Percentiles rank a stretch among this genome's conserved stretches.
These are phyloP conservation scores for Phytophthora quininea DNA, from an alignment of 352 stramenopile genomes.

Conservation along the genomic window DNA sequence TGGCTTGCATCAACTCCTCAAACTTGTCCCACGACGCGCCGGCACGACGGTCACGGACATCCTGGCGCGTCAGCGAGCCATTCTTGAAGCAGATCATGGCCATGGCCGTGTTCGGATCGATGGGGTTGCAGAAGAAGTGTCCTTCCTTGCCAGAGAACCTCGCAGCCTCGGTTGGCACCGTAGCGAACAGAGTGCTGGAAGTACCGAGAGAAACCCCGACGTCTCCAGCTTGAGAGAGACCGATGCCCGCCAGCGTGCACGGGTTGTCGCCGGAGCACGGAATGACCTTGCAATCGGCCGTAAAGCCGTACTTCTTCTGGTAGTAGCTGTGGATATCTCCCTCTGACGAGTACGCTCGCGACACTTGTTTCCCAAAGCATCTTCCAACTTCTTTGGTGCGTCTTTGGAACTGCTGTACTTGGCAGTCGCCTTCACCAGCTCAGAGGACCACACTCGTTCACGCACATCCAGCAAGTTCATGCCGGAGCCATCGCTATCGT, in stretches of 20 bases:
- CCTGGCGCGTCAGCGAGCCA: constrained; percentile 72
- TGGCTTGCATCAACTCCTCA: constrained; percentile 47
- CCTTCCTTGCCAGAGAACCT: constrained; percentile 66
- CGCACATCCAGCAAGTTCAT: constrained; percentile 88
- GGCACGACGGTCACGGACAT: constrained; percentile 51
- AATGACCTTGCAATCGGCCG: constrained; percentile 60
- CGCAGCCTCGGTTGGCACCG: constrained; percentile 48
- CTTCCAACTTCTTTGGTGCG: constrained; percentile 28
- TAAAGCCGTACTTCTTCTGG: constrained; percentile 68
- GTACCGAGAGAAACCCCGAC: constrained; percentile 70
- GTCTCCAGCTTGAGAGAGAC: constrained; percentile 57
- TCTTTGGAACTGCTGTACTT: constrained; percentile 30
- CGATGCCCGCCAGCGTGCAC: constrained; percentile 72
- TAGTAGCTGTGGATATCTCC: constrained; percentile 69
- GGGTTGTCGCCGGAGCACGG: constrained; percentile 87
- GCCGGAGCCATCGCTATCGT: constrained; percentile 79
- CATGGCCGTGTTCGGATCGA: constrained; percentile 74
- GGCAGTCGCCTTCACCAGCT: constrained; percentile 47
- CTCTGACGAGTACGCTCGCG: constrained; percentile 46
- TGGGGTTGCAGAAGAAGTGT: constrained; percentile 85
- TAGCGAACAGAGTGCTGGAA: constrained; percentile 67
- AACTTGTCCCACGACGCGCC: constrained; percentile 60
- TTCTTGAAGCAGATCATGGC: constrained; percentile 92
- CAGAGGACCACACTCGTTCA: constrained; percentile 56
- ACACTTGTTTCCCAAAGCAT: constrained; percentile 45